phyloP scores from a whole-genome alignment of 2,329 filamentous ascomycete species.

The Fusarium compactum region DNA sequence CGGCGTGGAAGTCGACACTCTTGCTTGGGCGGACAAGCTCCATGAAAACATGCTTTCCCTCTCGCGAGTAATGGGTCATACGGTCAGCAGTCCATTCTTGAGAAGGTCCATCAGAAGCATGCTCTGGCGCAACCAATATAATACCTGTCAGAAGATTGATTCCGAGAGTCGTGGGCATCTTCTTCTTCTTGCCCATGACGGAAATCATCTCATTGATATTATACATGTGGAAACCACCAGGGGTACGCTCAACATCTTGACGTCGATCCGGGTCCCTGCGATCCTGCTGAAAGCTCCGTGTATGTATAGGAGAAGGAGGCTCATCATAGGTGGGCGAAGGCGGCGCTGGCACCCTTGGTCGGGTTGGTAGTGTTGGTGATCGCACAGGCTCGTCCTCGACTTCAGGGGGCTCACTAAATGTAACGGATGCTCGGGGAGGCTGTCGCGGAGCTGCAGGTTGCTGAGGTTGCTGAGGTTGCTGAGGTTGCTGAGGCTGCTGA shows the following conservation, averaged over 20 bases:
- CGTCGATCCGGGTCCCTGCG: constrained; percentile 33
- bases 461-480: constrained; percentile 41
- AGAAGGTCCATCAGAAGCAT: constrained; percentile 81
- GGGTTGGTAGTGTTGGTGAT: constrained; percentile 57
- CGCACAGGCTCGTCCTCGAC: constrained; percentile 50
- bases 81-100: constrained; percentile 96
- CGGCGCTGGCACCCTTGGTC: constrained; percentile 45
- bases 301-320: constrained; percentile 35
- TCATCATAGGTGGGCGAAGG: constrained; percentile 43
- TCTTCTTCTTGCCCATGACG: constrained; percentile 96
- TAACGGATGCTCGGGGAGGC: constrained; percentile 42
- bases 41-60: constrained; percentile 97
- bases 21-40: constrained; percentile 93
- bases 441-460: constrained; percentile 45
- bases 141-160: constrained; percentile 89
- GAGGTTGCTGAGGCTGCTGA: constrained; percentile 46
- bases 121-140: constrained; percentile 92
- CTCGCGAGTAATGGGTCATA: constrained; percentile 96
- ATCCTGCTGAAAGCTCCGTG: constrained; percentile 52
- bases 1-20: constrained; percentile 96
- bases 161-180: constrained; percentile 97
- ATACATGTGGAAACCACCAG: constrained; percentile 91
- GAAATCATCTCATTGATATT: constrained; percentile 98
- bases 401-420: constrained; percentile 45
- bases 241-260: constrained; percentile 63